phyloP scores from a whole-genome alignment of 2,329 filamentous ascomycete genomes.

The Microcera coccophila region DNA sequence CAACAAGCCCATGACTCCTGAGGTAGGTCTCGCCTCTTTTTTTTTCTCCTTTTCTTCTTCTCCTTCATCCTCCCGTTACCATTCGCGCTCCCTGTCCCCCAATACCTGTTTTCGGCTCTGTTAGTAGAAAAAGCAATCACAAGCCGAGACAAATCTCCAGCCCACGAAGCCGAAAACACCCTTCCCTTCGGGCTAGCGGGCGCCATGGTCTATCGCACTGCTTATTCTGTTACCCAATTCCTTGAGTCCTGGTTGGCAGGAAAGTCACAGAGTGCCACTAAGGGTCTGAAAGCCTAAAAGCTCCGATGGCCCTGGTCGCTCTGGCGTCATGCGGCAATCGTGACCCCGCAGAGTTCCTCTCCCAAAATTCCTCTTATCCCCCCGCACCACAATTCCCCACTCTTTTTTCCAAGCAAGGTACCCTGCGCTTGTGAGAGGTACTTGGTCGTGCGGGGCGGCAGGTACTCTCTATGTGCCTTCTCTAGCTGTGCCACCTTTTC shows the following conservation, averaged over 20 bases:
- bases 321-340: constrained; percentile 27
- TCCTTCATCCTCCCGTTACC: constrained; percentile 1
- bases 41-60: constrained; percentile 10
- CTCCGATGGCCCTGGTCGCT: constrained; percentile 15
- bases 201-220: constrained; percentile 23
- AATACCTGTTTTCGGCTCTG: neutral
- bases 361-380: neutral
- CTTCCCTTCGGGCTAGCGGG: constrained; percentile 19
- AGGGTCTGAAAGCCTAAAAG: too few species aligned
- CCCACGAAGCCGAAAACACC: constrained; percentile 18
- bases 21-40: constrained; percentile 55
- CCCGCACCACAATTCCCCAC: constrained; percentile 7
- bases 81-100: neutral
- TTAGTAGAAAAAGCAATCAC: constrained; percentile 9
- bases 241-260: constrained; percentile 25
- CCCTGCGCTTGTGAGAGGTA: too few species aligned
- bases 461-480: too few species aligned
- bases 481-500: too few species aligned
- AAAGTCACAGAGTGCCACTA: too few species aligned
- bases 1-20: constrained; percentile 96
- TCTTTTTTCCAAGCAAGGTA: too few species aligned
- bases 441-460: too few species aligned
- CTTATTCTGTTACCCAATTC: constrained; percentile 31
- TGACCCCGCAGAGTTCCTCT: constrained; percentile 22
- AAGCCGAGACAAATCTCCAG: constrained; percentile 13